Evolutionary conservation across 805 yeast species (phyloP), one percentile per base, ranked within the genome.

Genomic region (Cyberlindnera japonica): DNA sequence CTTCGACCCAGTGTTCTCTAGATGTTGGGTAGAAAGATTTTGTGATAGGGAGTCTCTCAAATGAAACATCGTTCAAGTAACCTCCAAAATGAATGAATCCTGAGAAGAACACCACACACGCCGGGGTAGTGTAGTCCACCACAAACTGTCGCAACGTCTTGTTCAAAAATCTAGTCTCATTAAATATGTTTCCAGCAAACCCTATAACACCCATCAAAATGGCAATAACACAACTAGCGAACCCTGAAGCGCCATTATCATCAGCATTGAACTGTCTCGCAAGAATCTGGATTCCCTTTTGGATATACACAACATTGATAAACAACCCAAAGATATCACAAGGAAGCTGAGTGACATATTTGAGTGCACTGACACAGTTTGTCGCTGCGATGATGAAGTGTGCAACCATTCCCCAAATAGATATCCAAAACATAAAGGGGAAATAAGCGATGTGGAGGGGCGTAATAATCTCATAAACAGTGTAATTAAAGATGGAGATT

Each of bases 391-490:
- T 68, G 1, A 79, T 43, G 19, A 86, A 65, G 63, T 93, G 98
- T 65, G 86, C 72, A 11, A 80, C 71, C 86, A 83, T 82, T 4
- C 87, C 74, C 99, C 99, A 91, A 6, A 93, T 68, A 54, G 89
- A 86, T 23, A 91, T 69, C 98, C 98, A 93, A 58, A 91, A 82
- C 96, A 93, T 90, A 60, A 91, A 91, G 14, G 90, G 88, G 63
- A 91, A 89, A 25, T 35, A 56, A 1, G 73, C 65, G 8, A 51
- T 37, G 6, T 71, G 72, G 5, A 27, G 40, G 0, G 85, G 81
- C 17, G 58, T 63, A 26, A 86, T 72, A 36, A 86, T 71, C 44
- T 82, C 83, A 57, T 81, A 86, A 1, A 93, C 90, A 0, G 98
- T 93, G 54, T 88, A 89, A 55, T 86, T 86, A 71, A 93, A 91